Conservation (phyloP, 2,329 filamentous ascomycete genomes). For the Epichloe coenophiala region DNA sequence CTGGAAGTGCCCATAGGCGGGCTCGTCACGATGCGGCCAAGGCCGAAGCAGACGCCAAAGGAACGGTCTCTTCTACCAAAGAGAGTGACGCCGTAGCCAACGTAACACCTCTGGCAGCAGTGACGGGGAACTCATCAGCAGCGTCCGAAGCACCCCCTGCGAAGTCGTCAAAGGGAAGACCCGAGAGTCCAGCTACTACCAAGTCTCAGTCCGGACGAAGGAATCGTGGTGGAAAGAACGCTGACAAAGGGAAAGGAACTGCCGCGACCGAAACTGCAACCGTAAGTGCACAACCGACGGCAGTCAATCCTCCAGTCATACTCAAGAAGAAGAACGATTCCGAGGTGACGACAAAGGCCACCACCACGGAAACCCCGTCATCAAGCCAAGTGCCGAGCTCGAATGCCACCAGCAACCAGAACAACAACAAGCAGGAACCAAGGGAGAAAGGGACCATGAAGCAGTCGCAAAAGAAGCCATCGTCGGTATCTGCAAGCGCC, state of each 20-base stretch:
- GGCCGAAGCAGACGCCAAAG: constrained; percentile 34
- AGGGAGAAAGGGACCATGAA: constrained; percentile 11
- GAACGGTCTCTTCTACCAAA: constrained; percentile 18
- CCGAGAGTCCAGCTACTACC: constrained; percentile 10
- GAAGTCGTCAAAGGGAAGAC: constrained; percentile 11
- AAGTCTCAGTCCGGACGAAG: constrained; percentile 18
- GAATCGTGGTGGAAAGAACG: constrained; percentile 23
- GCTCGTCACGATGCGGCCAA: constrained; percentile 46
- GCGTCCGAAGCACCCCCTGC: constrained; percentile 7
- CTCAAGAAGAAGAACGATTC: constrained; percentile 28
- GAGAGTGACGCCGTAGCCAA: constrained; percentile 11
- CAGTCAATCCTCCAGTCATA: constrained; percentile 23
- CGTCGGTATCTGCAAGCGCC: constrained; percentile 26
- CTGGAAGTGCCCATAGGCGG: constrained; percentile 47
- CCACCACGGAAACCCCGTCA: constrained; percentile 8
- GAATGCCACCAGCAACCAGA: constrained; percentile 5
- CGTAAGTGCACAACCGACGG: constrained; percentile 13
- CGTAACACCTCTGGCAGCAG: constrained; percentile 9
- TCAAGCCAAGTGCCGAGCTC: background rate
- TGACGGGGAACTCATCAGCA: constrained; percentile 2
- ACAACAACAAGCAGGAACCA: constrained; percentile 7
- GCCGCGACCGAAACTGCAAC: constrained; percentile 14
- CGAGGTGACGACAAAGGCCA: constrained; percentile 10
- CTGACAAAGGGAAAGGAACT: constrained; percentile 24
- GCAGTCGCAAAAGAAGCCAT: constrained; percentile 20